Evolutionary conservation across 1,284 basidiomycete genomes (phyloP), one percentile per base, ranked within the genome.

Genomic region (Omphalotus olearius): DNA sequence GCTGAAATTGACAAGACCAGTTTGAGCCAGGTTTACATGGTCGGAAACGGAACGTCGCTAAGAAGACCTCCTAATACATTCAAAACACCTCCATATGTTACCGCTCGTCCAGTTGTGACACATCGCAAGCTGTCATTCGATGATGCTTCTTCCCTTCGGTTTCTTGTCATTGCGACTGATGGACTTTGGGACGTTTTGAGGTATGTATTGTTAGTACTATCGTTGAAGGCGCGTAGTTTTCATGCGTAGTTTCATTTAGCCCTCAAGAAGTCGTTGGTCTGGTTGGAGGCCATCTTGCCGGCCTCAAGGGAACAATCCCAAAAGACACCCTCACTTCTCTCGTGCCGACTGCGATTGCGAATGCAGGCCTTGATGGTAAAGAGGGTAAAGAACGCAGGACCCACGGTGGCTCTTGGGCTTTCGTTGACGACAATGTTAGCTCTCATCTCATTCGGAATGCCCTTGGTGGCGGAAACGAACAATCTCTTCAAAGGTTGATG

Each of bases 31-130:
- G 82, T 83, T 6, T 85, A 88, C 69, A 70, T 87, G 62, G 73
- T 76, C 43, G 85, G 83, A 49, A 85, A 79, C 56, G 74, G 76
- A 45, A 73, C 73, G 53, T 73, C 79, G 7, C 72, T 86, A 60
- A 83, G 91, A 42, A 66, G 75, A 9, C 71, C 83, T 1, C 82
- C 85, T 6, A 59, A 76, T 43, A 70, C 72, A 42, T 77, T 87
- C 64, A 88, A 87, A 67, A 94, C 94, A 0, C 96, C 97, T 1
- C 97, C 97, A 7, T 99, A 99, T 68, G 96, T 99, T 38, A 94
- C 82, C 23, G 88, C 96, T 3, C 78, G 79, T 17, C 97, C 97
- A 0, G 93, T 91, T 51, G 84, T 98, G n/a, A 89, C 88, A 1
- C 86, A 93, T 63, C 81, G 83, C 56, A 85, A 79, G 64, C 78